A percentile compares a stretch with the other conserved stretches of the same genome.
Evolutionary conservation across 768 basidiomycete species (phyloP).

Genomic region (Lactarius sanguifluus): DNA sequence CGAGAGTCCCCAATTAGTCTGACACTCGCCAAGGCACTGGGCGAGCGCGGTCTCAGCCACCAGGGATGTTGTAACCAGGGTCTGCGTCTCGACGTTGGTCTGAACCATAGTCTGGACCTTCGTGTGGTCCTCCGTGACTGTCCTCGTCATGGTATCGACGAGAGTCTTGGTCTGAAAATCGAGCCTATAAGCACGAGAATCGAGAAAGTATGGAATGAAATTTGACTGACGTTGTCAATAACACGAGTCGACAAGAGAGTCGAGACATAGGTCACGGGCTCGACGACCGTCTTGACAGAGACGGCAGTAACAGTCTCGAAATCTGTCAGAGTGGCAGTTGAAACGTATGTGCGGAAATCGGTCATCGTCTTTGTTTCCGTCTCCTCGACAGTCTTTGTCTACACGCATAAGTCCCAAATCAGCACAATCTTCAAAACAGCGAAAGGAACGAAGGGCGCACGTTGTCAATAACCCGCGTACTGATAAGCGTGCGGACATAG

Average conservation of each 20-base stretch:
- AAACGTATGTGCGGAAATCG: conserved; percentile 38
- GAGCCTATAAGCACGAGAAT: not conserved
- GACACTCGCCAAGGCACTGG: conserved; percentile 59
- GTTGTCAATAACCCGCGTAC: conserved; percentile 58
- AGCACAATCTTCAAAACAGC: not conserved
- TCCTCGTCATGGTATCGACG: conserved; percentile 55
- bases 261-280: conserved; percentile 60
- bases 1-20: conserved; percentile 53
- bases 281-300: conserved; percentile 46
- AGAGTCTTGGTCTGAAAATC: conserved; percentile 54
- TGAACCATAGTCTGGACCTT: conserved; percentile 45
- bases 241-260: conserved; percentile 56
- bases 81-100: conserved; percentile 47
- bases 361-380: conserved; percentile 40
- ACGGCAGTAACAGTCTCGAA: conserved; percentile 48
- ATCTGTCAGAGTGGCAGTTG: conserved; percentile 51
- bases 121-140: conserved; percentile 50
- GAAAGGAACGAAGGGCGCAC: conserved; percentile 39
- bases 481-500: conserved; percentile 51
- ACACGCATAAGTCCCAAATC: conserved; percentile 12
- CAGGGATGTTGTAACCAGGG: conserved; percentile 45
- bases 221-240: conserved; percentile 53
- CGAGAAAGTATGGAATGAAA: not conserved
- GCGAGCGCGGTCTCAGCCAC: conserved; percentile 52
- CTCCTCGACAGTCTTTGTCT: conserved; percentile 59